Conservation (phyloP, 1,284 basidiomycete genomes). For the Phaffia rhodozyma region DNA sequence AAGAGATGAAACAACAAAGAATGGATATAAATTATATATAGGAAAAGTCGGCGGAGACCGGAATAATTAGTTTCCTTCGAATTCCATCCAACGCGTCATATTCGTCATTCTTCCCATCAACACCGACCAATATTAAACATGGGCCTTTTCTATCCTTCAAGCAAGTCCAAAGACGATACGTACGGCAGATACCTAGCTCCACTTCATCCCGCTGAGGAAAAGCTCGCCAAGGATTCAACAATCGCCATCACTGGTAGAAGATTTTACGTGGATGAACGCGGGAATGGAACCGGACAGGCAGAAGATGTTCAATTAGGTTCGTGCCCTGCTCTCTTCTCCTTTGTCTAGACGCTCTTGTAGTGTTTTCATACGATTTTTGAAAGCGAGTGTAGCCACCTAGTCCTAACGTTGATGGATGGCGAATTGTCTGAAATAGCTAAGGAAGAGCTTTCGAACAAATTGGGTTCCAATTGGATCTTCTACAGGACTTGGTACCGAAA, state of each 20-base stretch:
- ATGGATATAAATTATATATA: too few species aligned
- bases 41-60: too few species aligned
- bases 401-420: too few species aligned
- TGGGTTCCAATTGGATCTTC: conserved; percentile 3
- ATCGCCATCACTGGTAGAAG: not conserved
- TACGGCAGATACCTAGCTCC: conserved; percentile 12
- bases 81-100: too few species aligned
- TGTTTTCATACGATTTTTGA: not conserved
- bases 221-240: not conserved
- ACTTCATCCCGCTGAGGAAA: not conserved
- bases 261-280: not conserved
- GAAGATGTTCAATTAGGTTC: not conserved
- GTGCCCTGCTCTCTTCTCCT: not conserved
- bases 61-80: too few species aligned
- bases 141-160: too few species aligned
- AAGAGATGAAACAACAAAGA: too few species aligned
- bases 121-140: too few species aligned
- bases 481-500: conserved; percentile 5
- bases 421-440: not conserved
- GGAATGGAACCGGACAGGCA: not conserved
- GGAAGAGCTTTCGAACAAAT: not conserved
- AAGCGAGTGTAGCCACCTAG: not conserved
- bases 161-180: not conserved
- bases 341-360: not conserved
- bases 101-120: too few species aligned